phyloP scores from a whole-genome alignment of 2,329 filamentous ascomycete species.

The Epichloe sibirici region DNA sequence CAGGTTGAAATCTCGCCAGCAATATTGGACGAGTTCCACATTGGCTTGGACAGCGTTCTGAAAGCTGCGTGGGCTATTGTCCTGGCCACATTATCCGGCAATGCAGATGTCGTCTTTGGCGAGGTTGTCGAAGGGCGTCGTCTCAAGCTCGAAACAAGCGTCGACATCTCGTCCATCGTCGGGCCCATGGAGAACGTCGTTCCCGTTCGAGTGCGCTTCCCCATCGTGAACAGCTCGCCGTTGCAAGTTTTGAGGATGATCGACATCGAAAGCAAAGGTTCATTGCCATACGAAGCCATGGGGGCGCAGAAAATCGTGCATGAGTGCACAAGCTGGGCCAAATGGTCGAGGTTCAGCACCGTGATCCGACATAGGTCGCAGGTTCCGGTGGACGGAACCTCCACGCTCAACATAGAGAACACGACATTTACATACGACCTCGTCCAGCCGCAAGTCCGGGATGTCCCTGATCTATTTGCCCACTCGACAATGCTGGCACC shows the following conservation, averaged over 20 bases:
- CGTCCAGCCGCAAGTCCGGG: conserved; percentile 27
- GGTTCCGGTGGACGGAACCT: conserved; percentile 20
- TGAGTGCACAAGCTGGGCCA: conserved; percentile 41
- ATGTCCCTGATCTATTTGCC: conserved; percentile 34
- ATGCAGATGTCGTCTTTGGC: conserved; percentile 43
- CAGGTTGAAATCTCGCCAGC: conserved; percentile 26
- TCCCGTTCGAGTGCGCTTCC: conserved; percentile 36
- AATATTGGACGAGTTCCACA: conserved; percentile 26
- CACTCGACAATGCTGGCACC: conserved; percentile 26
- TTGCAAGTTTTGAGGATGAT: conserved; percentile 36
- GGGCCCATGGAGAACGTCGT: conserved; percentile 36
- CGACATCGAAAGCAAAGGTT: conserved; percentile 35
- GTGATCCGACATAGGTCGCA: conserved; percentile 36
- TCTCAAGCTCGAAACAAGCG: conserved; percentile 25
- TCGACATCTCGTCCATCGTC: conserved; percentile 44
- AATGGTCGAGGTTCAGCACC: conserved; percentile 41
- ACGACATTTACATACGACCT: conserved; percentile 32
- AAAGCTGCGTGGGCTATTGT: conserved; percentile 47
- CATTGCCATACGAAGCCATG: conserved; percentile 37
- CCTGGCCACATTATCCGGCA: conserved; percentile 36
- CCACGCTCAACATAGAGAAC: conserved; percentile 31
- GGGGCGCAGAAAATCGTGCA: conserved; percentile 39
- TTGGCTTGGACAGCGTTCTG: conserved; percentile 39
- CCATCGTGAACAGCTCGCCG: conserved; percentile 30
- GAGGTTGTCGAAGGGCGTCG: conserved; percentile 38